These are phyloP conservation scores for Peziza echinospora DNA, from an alignment of 495 filamentous ascomycete genomes.

Conservation along the genomic window DNA sequence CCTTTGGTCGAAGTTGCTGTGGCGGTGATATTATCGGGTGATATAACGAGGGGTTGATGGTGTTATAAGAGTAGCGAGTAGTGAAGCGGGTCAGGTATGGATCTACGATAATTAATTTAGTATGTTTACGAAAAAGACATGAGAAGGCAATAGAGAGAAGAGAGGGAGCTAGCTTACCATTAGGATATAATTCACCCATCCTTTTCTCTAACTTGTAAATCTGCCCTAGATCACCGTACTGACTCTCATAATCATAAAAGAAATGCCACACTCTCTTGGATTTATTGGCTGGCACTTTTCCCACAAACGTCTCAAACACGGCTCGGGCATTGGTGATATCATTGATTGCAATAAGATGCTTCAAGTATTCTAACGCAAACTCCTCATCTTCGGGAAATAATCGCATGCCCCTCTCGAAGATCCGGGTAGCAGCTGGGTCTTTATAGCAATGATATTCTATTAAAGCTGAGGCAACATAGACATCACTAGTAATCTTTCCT, in stretches of 20 bases:
- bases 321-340: slow-evolving; percentile 87
- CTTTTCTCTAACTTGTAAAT: slow-evolving; percentile 75
- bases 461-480: slow-evolving; percentile 76
- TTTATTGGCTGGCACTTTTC: slow-evolving; percentile 48
- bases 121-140: neutral
- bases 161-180: too few relatives aligned
- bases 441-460: slow-evolving; percentile 93
- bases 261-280: slow-evolving; percentile 67
- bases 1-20: slow-evolving; percentile 28
- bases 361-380: slow-evolving; percentile 83
- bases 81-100: slow-evolving; percentile 53
- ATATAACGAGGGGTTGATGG: slow-evolving; percentile 54
- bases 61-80: slow-evolving; percentile 43
- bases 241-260: slow-evolving; percentile 86
- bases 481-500: slow-evolving; percentile 74
- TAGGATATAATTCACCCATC: slow-evolving; percentile 78
- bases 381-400: slow-evolving; percentile 79
- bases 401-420: slow-evolving; percentile 82
- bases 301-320: slow-evolving; percentile 81
- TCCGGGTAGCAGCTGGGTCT: slow-evolving; percentile 71
- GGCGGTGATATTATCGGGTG: slow-evolving; percentile 64
- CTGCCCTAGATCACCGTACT: slow-evolving; percentile 74
- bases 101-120: slow-evolving; percentile 25
- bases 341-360: slow-evolving; percentile 73
- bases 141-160: too few relatives aligned